phyloP scores from a whole-genome alignment of 2,329 filamentous ascomycete species.

The Orbilia quercus region DNA sequence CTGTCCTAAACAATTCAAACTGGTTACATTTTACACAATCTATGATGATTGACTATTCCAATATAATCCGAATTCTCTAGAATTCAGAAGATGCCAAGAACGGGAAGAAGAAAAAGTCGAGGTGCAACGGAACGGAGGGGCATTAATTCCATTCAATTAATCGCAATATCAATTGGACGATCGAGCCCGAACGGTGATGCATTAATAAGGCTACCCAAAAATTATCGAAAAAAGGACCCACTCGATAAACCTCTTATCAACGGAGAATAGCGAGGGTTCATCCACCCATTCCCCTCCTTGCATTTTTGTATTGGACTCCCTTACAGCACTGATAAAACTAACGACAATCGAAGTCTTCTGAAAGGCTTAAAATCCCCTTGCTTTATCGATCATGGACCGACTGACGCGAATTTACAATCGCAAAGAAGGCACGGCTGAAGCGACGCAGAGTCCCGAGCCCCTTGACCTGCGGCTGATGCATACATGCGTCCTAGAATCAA shows the following conservation, averaged over 20 bases:
- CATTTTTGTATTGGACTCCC: slow-evolving; percentile 1
- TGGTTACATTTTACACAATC: not conserved
- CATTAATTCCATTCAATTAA: not conserved
- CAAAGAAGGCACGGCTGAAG: not conserved
- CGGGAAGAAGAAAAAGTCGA: not conserved
- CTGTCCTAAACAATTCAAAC: not conserved
- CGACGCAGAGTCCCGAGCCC: not conserved
- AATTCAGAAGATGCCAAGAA: not conserved
- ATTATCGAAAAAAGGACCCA: not conserved
- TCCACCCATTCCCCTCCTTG: slow-evolving; percentile 1
- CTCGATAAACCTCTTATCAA: slow-evolving; percentile 8
- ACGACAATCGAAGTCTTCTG: not conserved
- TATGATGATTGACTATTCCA: not conserved
- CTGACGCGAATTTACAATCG: too few species aligned
- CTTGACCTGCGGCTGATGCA: not conserved
- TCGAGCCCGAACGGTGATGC: not conserved
- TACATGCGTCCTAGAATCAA: too few species aligned
- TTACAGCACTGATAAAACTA: not conserved
- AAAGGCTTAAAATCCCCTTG: not conserved
- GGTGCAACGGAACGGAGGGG: not conserved
- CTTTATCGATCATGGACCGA: not conserved
- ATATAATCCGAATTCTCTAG: not conserved
- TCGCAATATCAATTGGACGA: not conserved
- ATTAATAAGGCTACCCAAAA: not conserved
- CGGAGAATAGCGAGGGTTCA: slow-evolving; percentile 7